Percentiles rank a stretch among this genome's conserved stretches.
phyloP scores from a whole-genome alignment of 768 basidiomycete species.

The Dacryopinax spathularia region DNA sequence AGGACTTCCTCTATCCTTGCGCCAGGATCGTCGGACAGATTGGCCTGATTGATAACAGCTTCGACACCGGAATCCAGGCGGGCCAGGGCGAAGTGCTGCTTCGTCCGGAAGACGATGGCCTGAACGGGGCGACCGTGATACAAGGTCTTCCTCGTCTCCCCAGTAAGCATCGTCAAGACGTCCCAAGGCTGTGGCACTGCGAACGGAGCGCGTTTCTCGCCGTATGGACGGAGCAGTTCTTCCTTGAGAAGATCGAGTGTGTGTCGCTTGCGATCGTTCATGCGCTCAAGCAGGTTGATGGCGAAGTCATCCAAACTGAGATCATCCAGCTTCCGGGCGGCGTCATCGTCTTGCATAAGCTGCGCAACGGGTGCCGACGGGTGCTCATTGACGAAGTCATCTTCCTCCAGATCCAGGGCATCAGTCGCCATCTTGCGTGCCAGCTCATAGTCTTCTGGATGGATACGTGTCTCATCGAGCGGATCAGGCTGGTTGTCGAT shows the following conservation, averaged over 20 bases:
- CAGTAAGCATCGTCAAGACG: constrained; percentile 86
- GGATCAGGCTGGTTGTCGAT: constrained; percentile 69
- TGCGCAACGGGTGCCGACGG: constrained; percentile 77
- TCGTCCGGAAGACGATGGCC: constrained; percentile 47
- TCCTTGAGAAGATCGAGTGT: constrained; percentile 77
- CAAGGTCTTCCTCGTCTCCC: constrained; percentile 72
- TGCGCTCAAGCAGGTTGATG: constrained; percentile 71
- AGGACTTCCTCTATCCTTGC: constrained; percentile 36
- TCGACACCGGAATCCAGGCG: constrained; percentile 91
- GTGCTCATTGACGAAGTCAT: constrained; percentile 76
- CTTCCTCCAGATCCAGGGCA: constrained; percentile 92
- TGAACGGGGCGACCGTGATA: constrained; percentile 69
- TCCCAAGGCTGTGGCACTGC: constrained; percentile 55
- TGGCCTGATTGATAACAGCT: constrained; percentile 51
- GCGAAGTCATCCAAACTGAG: constrained; percentile 95
- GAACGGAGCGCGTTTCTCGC: constrained; percentile 59
- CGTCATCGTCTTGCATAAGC: constrained; percentile 72
- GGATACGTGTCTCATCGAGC: constrained; percentile 87
- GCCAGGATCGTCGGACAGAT: constrained; percentile 31
- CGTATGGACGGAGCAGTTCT: constrained; percentile 68
- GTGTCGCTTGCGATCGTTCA: constrained; percentile 74
- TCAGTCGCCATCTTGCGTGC: constrained; percentile 98
- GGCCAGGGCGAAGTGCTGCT: constrained; percentile 39
- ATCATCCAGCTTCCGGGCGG: constrained; percentile 67
- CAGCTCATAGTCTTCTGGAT: constrained; percentile 93